Percentiles rank a stretch among this genome's conserved stretches.
phyloP scores from a whole-genome alignment of 2,329 filamentous ascomycete species.

The Fusarium nematophilum region DNA sequence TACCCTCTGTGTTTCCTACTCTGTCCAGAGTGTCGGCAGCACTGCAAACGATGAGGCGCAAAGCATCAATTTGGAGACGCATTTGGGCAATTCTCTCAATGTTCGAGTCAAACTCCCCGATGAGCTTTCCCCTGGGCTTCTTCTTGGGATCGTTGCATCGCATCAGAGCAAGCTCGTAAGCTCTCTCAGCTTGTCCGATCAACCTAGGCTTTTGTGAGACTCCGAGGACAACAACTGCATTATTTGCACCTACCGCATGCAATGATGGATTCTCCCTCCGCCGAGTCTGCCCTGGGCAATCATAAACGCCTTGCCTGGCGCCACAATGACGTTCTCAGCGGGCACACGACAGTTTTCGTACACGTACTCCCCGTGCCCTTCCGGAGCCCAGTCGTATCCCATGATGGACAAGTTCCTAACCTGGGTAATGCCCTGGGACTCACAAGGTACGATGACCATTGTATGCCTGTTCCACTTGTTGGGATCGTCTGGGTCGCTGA shows the following conservation, averaged over 20 bases:
- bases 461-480: slow-evolving; percentile 88
- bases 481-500: slow-evolving; percentile 77
- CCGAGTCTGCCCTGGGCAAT: slow-evolving; percentile 10
- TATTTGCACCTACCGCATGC: slow-evolving; percentile 4
- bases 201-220: slow-evolving; percentile 80
- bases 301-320: slow-evolving; percentile 7
- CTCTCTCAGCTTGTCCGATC: slow-evolving; percentile 56
- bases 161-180: slow-evolving; percentile 15
- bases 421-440: slow-evolving; percentile 82
- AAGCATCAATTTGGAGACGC: slow-evolving; percentile 88
- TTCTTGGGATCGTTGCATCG: slow-evolving; percentile 26
- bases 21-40: slow-evolving; percentile 90
- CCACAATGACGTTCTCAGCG: slow-evolving; percentile 18
- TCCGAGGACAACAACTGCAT: not conserved
- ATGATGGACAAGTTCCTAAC: slow-evolving; percentile 90
- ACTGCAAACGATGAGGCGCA: slow-evolving; percentile 85
- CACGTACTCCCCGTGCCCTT: slow-evolving; percentile 89
- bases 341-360: slow-evolving; percentile 90
- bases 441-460: slow-evolving; percentile 83
- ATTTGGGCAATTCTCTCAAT: slow-evolving; percentile 89
- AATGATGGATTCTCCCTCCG: slow-evolving; percentile 14
- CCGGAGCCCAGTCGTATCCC: slow-evolving; percentile 92
- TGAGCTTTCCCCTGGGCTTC: slow-evolving; percentile 21
- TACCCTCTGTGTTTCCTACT: slow-evolving; percentile 81
- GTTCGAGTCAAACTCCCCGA: slow-evolving; percentile 65